Evolutionary conservation across 352 stramenopile species (phyloP).

Genomic region (Pythium apleroticum): DNA sequence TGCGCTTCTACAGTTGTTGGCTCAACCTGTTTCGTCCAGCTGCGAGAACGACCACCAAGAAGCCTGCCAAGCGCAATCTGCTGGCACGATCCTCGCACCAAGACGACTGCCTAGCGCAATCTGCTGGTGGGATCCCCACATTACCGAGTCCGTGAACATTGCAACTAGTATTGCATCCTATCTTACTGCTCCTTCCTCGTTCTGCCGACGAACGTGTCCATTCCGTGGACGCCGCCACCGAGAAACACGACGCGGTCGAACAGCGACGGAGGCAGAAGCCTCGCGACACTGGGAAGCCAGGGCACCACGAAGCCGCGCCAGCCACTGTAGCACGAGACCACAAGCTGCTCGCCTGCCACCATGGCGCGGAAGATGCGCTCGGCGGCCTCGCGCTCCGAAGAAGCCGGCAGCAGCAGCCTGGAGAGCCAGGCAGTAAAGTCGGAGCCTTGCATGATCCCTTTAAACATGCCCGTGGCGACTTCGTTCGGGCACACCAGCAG

Average conservation of each 20-base stretch:
- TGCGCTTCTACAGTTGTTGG: neutral
- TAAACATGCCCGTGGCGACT: slow-evolving; percentile 81
- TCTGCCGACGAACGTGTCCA: slow-evolving; percentile 71
- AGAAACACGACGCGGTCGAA: slow-evolving; percentile 57
- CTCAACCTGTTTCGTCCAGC: neutral
- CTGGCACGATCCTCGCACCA: too few species aligned
- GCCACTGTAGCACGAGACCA: slow-evolving; percentile 65
- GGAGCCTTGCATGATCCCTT: slow-evolving; percentile 42
- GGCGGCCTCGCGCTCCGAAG: slow-evolving; percentile 49
- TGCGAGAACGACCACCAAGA: neutral
- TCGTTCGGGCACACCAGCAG: slow-evolving; percentile 74
- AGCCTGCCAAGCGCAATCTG: too few species aligned
- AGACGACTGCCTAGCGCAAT: too few species aligned
- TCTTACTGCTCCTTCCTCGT: slow-evolving; percentile 12
- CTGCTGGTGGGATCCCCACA: neutral
- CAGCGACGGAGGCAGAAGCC: slow-evolving; percentile 52
- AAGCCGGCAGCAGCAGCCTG: slow-evolving; percentile 46
- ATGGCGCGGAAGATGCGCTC: slow-evolving; percentile 60
- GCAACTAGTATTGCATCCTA: too few species aligned
- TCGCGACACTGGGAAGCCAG: slow-evolving; percentile 47
- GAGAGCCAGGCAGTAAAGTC: slow-evolving; percentile 42
- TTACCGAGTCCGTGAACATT: too few species aligned
- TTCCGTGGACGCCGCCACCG: slow-evolving; percentile 62
- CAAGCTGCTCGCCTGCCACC: slow-evolving; percentile 42
- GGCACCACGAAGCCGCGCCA: slow-evolving; percentile 54